Evolutionary conservation across 1,139 yeast genomes (phyloP), one percentile per base, ranked within the genome.

Genomic region (Protomyces lactucae-debilis): DNA sequence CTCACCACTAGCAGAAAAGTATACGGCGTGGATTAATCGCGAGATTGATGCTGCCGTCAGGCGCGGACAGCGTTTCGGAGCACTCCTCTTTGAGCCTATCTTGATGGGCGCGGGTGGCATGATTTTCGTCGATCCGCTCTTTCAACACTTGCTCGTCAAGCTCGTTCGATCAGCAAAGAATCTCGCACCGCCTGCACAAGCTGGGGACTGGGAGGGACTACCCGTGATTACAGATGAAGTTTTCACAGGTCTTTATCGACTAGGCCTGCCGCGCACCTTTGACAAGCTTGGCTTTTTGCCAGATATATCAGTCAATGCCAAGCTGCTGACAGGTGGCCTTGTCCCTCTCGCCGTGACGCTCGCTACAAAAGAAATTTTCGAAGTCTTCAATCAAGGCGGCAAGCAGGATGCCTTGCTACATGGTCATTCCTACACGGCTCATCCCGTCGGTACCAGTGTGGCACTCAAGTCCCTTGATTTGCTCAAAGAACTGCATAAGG

Each of bases 31-130:
- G 64, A 66, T 72, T 18, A 55, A 53, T 53, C 39, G 59, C 36
- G 65, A 59, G 8, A 60, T 71, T 14, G 37, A 59, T 9, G 57
- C 59, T 2, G 66, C 67, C 25, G 45, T 32, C 3, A 53, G 48
- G 9, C 25, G 60, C 6, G 72, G 72, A 10, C 66, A 65, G 8
- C 67, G 67, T 25, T 72, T 72, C 59, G 74, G 74, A 6, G 74
- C 74, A 1, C 66, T 72, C 32, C 55, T 72, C 36, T 61, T 72
- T 57, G 74, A 72, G 59, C 73, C 74, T 2, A 68, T 72, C 2
- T 55, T 72, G 18, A 65, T 72, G 3, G 74, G 74, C 25, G 74
- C 74, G 1, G 74, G 74, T 8, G 74, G 74, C 23, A 72, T 72
- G 74, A 63, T 69, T n/a, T 40, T 59, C 53, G 68, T 71, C 5